Evolutionary conservation across 345 rosid species (phyloP), one percentile per base, ranked within the genome.

Genomic region (Gossypioides kirkii): DNA sequence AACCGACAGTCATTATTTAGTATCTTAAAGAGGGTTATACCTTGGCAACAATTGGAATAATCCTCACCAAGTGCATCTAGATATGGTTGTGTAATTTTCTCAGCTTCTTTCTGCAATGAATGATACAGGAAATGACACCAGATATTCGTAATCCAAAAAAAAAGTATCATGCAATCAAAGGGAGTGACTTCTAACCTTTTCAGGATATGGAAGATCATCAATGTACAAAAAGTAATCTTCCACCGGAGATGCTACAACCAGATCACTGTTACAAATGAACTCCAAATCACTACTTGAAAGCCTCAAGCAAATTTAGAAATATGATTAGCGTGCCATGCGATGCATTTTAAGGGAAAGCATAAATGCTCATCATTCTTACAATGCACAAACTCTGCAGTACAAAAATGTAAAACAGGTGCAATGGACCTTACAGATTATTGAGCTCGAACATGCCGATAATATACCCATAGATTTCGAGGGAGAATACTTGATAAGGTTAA

Each of bases 391-490:
- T 78, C 59, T 49, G 47, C 3, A 10, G 18, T 46, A 65, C 28
- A 56, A 58, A 63, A 14, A 56, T 60, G 67, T 36, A 22, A 42
- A 77, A 41, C 2, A 13, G 72, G 47, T 47, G 70, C 32, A 23
- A 47, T 8, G 32, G 47, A 76, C 60, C 97, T 89, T 87, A 94
- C 97, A 94, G 87, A 85, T 94, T 94, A 84, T 94, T 94, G 76
- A 88, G 87, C 89, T 94, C 98, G 78, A 90, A 92, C 96, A 94
- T 94, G 87, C 97, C 97, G 60, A 94, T 88, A 75, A 92, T 87
- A 75, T 88, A 85, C 69, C 97, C 98, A 77, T 89, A 92, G 74
- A 94, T 87, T 61, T 94, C 98, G 20, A 88, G 96, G 54, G 97
- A 89, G 84, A 94, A 94, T 71, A 94, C 98, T 94, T 75, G 58